Base-by-base conservation (phyloP, 306 rosid species). In the Leucaena leucocephala region DNA sequence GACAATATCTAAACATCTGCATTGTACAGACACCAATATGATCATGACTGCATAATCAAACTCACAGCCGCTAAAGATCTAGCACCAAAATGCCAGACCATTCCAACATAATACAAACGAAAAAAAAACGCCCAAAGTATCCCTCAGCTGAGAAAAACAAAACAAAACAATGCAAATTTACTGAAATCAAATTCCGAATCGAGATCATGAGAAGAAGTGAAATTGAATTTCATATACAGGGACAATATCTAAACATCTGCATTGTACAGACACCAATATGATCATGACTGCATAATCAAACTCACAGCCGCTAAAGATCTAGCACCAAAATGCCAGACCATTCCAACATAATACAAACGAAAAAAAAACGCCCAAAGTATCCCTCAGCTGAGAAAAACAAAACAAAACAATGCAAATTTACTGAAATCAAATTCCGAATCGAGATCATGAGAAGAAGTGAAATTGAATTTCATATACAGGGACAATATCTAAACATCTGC, bases 21-120 rank as follows among this genome's bases (percentile, higher is more conserved):
- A 76, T 76, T n/a, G 61, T 34, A 65, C 7, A 54, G 11, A 35
- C 4, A 6, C 76, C 68, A 3, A 36, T n/a, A 34, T 22, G 66
- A 33, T 3, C 69, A 6, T 15, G 2, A 40, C 45, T 16, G 76
- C 80, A 59, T n/a, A 72, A 76, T 21, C 75, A 62, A 78, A 78
- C 12, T 35, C 27, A 21, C 11, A 62, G 19, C 45, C 57, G 40
- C 68, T 43, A 54, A 58, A 80, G 88, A 84, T 87, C 82, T 74
- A 44, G 17, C 34, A 55, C 72, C 61, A 8, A 16, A 76, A 63
- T 6, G 12, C 49, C 39, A 68, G 49, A 71, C 48, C 62, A 57
- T 11, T 21, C 19, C 46, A 52, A 39, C 16, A 8, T 33, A 16
- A 72, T 55, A 21, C 7, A 74, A 63, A 59, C 13, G 48, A 44